These are phyloP conservation scores for Phoenix dactylifera DNA, from an alignment of 176 grass and related monocot genomes.

Conservation along the genomic window DNA sequence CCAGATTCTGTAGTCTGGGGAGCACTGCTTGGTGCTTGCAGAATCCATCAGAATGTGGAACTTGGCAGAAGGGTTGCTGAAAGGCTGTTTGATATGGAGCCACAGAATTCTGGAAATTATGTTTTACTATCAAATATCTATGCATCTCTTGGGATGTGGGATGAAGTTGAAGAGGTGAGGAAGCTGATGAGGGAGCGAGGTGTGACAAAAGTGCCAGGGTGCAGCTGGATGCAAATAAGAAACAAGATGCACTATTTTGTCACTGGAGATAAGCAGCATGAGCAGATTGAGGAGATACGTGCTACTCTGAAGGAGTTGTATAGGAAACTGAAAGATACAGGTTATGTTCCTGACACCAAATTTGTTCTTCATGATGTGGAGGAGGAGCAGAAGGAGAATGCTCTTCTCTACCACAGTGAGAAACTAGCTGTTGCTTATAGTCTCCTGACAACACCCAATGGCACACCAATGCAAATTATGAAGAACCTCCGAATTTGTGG, in stretches of 20 bases:
- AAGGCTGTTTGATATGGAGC: slow-evolving; percentile 50
- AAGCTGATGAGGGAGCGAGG: slow-evolving; percentile 45
- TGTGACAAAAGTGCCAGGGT: slow-evolving; percentile 43
- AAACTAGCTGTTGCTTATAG: slow-evolving; percentile 54
- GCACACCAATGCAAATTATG: too few species aligned
- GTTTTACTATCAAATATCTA: slow-evolving; percentile 66
- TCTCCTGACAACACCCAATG: slow-evolving; percentile 35
- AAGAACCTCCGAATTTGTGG: too few species aligned
- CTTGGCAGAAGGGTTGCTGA: slow-evolving; percentile 28
- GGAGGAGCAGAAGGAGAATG: slow-evolving; percentile 50
- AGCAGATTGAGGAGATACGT: slow-evolving; percentile 37
- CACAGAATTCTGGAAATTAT: slow-evolving; percentile 55
- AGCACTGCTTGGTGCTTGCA: too few species aligned
- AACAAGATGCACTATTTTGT: slow-evolving; percentile 51
- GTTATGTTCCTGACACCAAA: slow-evolving; percentile 58
- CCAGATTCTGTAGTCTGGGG: too few species aligned
- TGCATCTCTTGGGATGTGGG: slow-evolving; percentile 53
- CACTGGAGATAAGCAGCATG: slow-evolving; percentile 43
- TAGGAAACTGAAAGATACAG: slow-evolving; percentile 34
- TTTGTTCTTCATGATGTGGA: slow-evolving; percentile 54
- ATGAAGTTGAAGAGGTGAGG: slow-evolving; percentile 51
- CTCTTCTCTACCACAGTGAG: slow-evolving; percentile 47
- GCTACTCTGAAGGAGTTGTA: slow-evolving; percentile 35
- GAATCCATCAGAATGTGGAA: too few species aligned
- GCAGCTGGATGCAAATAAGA: slow-evolving; percentile 60